Conservation (phyloP, 345 rosid genomes). For the sweet orange (Citrus sinensis) region DVS_A1.0 CM039163.1:18986501-18987000, state of each 20-base stretch:
- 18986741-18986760: constrained; percentile 34
- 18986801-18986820: not conserved
- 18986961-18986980: constrained; percentile 22
- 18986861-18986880: too few species aligned
- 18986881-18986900: too few species aligned
- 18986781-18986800: constrained; percentile 36
- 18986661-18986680: not conserved
- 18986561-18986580: constrained; percentile 45
- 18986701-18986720: constrained; percentile 26
- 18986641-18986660: not conserved
- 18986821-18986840: too few species aligned
- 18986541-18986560: constrained; percentile 35
- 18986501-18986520: constrained; percentile 60
- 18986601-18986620: constrained; percentile 51
- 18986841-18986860: too few species aligned
- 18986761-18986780: constrained; percentile 9
- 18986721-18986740: constrained; percentile 37
- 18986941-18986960: too few species aligned
- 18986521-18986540: constrained; percentile 29
- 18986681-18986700: constrained; percentile 6
- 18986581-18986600: constrained; percentile 47
- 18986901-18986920: too few species aligned
- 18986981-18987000: constrained; percentile 58
- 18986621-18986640: constrained; percentile 51
- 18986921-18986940: too few species aligned